Conservation (phyloP, 1,284 basidiomycete genomes). For the Papiliotrema terrestris region DNA sequence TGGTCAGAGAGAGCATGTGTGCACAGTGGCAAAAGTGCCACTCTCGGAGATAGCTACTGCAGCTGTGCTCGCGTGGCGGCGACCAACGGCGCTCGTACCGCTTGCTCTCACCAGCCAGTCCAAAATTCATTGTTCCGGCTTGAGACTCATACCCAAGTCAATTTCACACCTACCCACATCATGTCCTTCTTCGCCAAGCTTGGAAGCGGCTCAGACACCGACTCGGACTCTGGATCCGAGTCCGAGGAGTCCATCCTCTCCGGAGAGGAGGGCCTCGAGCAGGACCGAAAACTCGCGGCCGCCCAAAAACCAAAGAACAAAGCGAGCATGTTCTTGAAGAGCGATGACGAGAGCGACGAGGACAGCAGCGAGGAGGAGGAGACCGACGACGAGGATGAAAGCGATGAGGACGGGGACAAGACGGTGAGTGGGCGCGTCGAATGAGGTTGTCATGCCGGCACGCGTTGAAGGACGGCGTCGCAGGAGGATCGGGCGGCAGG, state of each 20-base stretch:
- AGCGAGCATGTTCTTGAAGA: constrained; percentile 40
- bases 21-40: constrained; percentile 1
- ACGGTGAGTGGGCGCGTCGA: constrained; percentile 17
- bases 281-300: constrained; percentile 22
- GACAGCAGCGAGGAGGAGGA: constrained; percentile 28
- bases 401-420: constrained; percentile 38
- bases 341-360: constrained; percentile 25
- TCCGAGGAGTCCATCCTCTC: constrained; percentile 46
- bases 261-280: constrained; percentile 35
- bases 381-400: constrained; percentile 35
- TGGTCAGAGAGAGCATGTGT: too few relatives aligned
- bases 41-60: neutral
- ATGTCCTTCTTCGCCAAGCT: constrained; percentile 48
- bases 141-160: neutral
- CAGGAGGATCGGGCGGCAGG: neutral
- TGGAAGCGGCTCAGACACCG: constrained; percentile 37
- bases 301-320: constrained; percentile 15
- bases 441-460: constrained; percentile 15
- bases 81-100: neutral
- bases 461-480: neutral
- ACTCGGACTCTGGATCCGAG: constrained; percentile 43
- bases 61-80: neutral
- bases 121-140: neutral
- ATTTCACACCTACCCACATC: neutral
- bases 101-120: neutral